These are phyloP conservation scores for Boletus rubroflammeus DNA, from an alignment of 768 basidiomycete species.

Conservation along the genomic window DNA sequence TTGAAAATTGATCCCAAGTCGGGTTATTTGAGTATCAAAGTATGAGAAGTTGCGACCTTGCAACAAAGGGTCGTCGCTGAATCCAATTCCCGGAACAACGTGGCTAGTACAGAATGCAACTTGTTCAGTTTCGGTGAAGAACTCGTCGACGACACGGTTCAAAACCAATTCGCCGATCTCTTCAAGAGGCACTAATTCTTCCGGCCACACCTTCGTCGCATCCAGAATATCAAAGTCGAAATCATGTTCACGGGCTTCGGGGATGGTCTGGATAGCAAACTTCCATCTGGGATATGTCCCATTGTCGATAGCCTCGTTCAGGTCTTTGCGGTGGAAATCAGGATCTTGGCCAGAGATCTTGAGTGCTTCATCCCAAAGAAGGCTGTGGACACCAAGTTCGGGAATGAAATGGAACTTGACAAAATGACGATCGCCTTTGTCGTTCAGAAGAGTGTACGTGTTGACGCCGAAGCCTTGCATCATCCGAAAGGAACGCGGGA, in stretches of 20 bases:
- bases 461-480: slow-evolving; percentile 91
- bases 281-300: slow-evolving; percentile 76
- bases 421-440: slow-evolving; percentile 63
- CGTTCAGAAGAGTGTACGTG: slow-evolving; percentile 74
- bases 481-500: slow-evolving; percentile 84
- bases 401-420: slow-evolving; percentile 89
- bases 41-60: slow-evolving; percentile 87
- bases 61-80: slow-evolving; percentile 76
- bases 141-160: slow-evolving; percentile 64
- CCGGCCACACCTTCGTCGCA: slow-evolving; percentile 83
- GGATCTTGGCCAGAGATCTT: slow-evolving; percentile 84
- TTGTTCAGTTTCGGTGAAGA: slow-evolving; percentile 85
- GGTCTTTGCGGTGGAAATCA: slow-evolving; percentile 85
- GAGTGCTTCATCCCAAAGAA: slow-evolving; percentile 88
- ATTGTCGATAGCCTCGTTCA: slow-evolving; percentile 75
- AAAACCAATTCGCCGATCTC: slow-evolving; percentile 74
- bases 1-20: slow-evolving; percentile 80
- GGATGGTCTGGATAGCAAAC: slow-evolving; percentile 62
- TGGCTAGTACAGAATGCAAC: slow-evolving; percentile 78
- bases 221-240: slow-evolving; percentile 89
- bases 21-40: slow-evolving; percentile 78
- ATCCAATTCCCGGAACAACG: slow-evolving; percentile 61
- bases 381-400: slow-evolving; percentile 76
- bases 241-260: slow-evolving; percentile 68
- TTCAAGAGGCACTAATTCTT: slow-evolving; percentile 74